Conservation (phyloP, 2,329 filamentous ascomycete genomes). For the Biscogniauxia marginata region DNA sequence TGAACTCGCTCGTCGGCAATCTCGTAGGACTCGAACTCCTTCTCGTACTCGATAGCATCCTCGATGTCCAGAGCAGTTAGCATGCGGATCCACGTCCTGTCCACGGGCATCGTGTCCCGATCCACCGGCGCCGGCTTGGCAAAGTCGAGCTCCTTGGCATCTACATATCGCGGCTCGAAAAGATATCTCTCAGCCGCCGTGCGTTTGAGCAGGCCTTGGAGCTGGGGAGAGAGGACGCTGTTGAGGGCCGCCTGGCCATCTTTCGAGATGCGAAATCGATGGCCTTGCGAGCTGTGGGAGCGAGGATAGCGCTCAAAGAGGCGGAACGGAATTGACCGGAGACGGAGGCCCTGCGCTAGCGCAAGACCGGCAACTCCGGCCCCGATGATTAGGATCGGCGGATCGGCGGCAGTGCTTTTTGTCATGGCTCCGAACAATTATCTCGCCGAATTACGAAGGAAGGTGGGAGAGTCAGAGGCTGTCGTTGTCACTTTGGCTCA, state of each 20-base stretch:
- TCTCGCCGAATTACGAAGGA: no score
- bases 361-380: slow-evolving; percentile 45
- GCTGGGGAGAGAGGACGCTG: slow-evolving; percentile 25
- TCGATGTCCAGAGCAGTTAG: slow-evolving; percentile 25
- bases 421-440: no score
- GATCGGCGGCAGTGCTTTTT: slow-evolving; percentile 2
- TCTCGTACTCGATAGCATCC: slow-evolving; percentile 31
- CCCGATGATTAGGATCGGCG: slow-evolving; percentile 39
- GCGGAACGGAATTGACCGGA: slow-evolving; percentile 29
- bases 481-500: no score
- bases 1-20: slow-evolving; percentile 19
- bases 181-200: slow-evolving; percentile 20
- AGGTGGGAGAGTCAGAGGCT: no score
- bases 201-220: slow-evolving; percentile 19
- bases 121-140: slow-evolving; percentile 15
- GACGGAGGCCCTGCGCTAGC: slow-evolving; percentile 33
- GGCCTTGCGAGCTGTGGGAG: slow-evolving; percentile 25
- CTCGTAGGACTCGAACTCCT: slow-evolving; percentile 28
- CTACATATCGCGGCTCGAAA: slow-evolving; percentile 29
- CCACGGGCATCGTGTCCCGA: slow-evolving; percentile 23
- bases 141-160: slow-evolving; percentile 24
- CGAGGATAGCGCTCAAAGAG: slow-evolving; percentile 29
- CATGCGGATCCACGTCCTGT: slow-evolving; percentile 32
- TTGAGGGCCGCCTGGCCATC: slow-evolving; percentile 25
- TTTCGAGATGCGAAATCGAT: slow-evolving; percentile 31